Evolutionary conservation across 2,329 filamentous ascomycete species (phyloP), one percentile per base, ranked within the genome.

Genomic region (Ophiostoma montium): DNA sequence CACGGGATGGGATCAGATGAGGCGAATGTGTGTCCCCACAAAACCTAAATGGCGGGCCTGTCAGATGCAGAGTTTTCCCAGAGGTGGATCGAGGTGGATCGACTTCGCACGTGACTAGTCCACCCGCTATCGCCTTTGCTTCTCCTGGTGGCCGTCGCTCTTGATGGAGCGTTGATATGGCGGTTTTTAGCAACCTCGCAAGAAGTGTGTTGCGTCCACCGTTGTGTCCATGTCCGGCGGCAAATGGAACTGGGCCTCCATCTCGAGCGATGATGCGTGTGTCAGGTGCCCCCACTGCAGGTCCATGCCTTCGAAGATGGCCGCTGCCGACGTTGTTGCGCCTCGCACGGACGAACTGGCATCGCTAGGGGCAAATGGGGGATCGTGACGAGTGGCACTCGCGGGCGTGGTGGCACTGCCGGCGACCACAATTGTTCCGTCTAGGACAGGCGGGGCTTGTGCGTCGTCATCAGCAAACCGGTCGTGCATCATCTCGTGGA

Each of bases 401-500:
- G 38, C 18, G 9, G 21, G 38, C 13, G 38, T 41, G 19, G n/a
- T 19, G 21, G 12, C 8, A 15, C 15, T 23, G 2, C 38, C 38
- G 15, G 9, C 38, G 10, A 41, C 38, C 19, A 41, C 38, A 41
- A 41, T 30, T 4, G 38, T 41, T 6, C 27, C 38, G 38, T 15
- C 9, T 13, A 19, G n/a, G 35, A 9, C 18, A 38, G 35, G 13
- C 5, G 38, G 15, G 13, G 38, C 13, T 41, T 19, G 19, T 19
- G 10, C 10, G 43, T 41, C 16, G n/a, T n/a, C n/a, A n/a, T 41
- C 35, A 9, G 38, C 50, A 36, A 56, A 53, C 9, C 46, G 27
- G 3, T 53, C 52, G 9, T 48, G 35, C 4, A 48, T 51, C 53
- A 58, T 54, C 16, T 56, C 54, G 18, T 45, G 38, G 23, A 58